phyloP scores from a whole-genome alignment of 164 flowering plant species.

The Vitis rotundifolia region DNA sequence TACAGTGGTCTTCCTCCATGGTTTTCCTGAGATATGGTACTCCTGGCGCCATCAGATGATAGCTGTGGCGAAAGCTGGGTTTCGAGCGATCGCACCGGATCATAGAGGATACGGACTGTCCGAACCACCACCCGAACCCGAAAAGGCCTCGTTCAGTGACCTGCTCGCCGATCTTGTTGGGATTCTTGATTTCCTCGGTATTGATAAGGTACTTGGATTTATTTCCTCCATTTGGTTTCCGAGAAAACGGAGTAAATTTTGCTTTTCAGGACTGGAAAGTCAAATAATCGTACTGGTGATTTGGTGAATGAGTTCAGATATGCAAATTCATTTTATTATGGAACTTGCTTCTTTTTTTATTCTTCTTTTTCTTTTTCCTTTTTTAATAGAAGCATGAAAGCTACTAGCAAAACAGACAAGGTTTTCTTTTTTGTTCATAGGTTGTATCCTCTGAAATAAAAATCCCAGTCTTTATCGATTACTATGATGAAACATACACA shows the following conservation, averaged over 20 bases:
- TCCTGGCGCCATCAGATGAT: constrained; percentile 73
- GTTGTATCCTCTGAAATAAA: too few relatives aligned
- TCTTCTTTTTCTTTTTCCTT: too few relatives aligned
- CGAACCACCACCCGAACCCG: constrained; percentile 40
- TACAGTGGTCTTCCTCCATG: constrained; percentile 55
- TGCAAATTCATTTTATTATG: too few relatives aligned
- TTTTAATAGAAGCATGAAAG: too few relatives aligned
- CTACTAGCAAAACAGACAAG: too few relatives aligned
- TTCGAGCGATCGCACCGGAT: constrained; percentile 48
- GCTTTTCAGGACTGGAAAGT: too few relatives aligned
- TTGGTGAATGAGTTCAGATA: too few relatives aligned
- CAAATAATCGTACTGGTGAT: too few relatives aligned
- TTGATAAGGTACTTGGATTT: constrained; percentile 33
- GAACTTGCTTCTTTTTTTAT: too few relatives aligned
- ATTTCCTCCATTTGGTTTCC: background rate
- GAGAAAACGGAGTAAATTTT: background rate
- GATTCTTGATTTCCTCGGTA: constrained; percentile 32
- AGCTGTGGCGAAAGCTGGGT: constrained; percentile 48
- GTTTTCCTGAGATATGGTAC: constrained; percentile 76
- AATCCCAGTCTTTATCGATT: too few relatives aligned
- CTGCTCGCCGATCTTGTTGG: constrained; percentile 36
- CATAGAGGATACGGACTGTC: constrained; percentile 49
- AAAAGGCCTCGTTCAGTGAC: constrained; percentile 35
- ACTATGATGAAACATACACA: too few relatives aligned
- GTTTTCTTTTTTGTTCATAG: too few relatives aligned